These are phyloP conservation scores for Penicillium expansum DNA, from an alignment of 2,329 filamentous ascomycete species.

Conservation along the genomic window DNA sequence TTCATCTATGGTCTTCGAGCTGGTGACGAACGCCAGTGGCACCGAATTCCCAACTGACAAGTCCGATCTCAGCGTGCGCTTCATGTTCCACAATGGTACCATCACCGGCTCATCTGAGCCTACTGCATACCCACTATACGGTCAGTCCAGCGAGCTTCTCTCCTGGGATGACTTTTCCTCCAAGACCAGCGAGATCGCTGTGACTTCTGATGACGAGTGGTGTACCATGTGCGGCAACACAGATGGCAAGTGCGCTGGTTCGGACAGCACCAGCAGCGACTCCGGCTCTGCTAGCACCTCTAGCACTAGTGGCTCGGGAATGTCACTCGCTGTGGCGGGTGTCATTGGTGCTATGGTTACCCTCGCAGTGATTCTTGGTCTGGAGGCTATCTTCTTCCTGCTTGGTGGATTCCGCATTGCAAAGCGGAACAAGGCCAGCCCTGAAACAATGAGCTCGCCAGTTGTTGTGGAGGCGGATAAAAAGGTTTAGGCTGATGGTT, in stretches of 20 bases:
- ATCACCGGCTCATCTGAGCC: slow-evolving; percentile 46
- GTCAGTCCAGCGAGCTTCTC: slow-evolving; percentile 54
- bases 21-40: slow-evolving; percentile 52
- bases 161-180: slow-evolving; percentile 67
- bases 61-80: slow-evolving; percentile 57
- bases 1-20: slow-evolving; percentile 76
- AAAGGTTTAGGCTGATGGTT: slow-evolving; percentile 10
- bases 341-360: slow-evolving; percentile 74
- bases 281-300: slow-evolving; percentile 23
- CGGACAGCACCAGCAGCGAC: slow-evolving; percentile 25
- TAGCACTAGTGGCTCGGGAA: slow-evolving; percentile 33
- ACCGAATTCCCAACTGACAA: slow-evolving; percentile 41
- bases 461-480: slow-evolving; percentile 20
- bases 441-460: slow-evolving; percentile 9
- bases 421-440: slow-evolving; percentile 45
- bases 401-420: slow-evolving; percentile 59
- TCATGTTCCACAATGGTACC: slow-evolving; percentile 63
- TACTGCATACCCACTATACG: slow-evolving; percentile 60
- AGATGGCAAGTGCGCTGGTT: slow-evolving; percentile 62
- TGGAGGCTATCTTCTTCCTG: slow-evolving; percentile 54
- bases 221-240: slow-evolving; percentile 72
- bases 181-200: slow-evolving; percentile 64
- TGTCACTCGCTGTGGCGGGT: slow-evolving; percentile 72
- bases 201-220: slow-evolving; percentile 66
- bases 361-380: slow-evolving; percentile 59